phyloP scores from a whole-genome alignment of 1,139 yeast species.

The Magnusiomyces tetraspermus region DNA sequence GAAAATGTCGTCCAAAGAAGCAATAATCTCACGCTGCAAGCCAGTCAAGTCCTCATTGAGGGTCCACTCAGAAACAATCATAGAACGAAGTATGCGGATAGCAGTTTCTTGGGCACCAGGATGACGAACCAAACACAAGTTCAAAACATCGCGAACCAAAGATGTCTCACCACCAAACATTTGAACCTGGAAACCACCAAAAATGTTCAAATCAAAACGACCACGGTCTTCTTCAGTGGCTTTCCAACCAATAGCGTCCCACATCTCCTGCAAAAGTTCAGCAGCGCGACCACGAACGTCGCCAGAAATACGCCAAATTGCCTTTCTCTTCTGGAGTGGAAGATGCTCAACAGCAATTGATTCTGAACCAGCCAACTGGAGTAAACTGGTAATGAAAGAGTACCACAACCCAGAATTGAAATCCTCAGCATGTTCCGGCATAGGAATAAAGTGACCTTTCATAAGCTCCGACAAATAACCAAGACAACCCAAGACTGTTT shows the following conservation, averaged over 20 bases:
- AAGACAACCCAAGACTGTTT: constrained; percentile 53
- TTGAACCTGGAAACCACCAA: constrained; percentile 67
- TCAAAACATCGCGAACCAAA: constrained; percentile 54
- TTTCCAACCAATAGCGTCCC: constrained; percentile 71
- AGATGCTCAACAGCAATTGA: constrained; percentile 27
- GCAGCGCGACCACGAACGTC: constrained; percentile 57
- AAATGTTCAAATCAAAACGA: constrained; percentile 52
- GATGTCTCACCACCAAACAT: constrained; percentile 51
- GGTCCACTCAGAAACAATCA: constrained; percentile 59
- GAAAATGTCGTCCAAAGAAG: constrained; percentile 56
- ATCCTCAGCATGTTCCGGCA: constrained; percentile 49
- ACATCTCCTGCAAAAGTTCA: constrained; percentile 45
- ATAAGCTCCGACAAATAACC: constrained; percentile 39
- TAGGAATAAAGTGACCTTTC: constrained; percentile 39
- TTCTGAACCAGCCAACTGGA: constrained; percentile 42
- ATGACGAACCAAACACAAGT: constrained; percentile 62
- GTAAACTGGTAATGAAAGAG: constrained; percentile 49
- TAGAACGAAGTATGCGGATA: constrained; percentile 61
- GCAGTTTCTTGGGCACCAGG: constrained; percentile 54
- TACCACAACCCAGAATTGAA: constrained; percentile 46
- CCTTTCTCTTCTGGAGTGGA: constrained; percentile 64
- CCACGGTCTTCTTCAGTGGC: constrained; percentile 49
- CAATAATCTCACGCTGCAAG: constrained; percentile 46
- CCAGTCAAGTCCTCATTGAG: constrained; percentile 51
- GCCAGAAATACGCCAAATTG: constrained; percentile 55